Evolutionary conservation across 129 eudicot genomes (phyloP).

Genomic region (Tagetes patula): DNA sequence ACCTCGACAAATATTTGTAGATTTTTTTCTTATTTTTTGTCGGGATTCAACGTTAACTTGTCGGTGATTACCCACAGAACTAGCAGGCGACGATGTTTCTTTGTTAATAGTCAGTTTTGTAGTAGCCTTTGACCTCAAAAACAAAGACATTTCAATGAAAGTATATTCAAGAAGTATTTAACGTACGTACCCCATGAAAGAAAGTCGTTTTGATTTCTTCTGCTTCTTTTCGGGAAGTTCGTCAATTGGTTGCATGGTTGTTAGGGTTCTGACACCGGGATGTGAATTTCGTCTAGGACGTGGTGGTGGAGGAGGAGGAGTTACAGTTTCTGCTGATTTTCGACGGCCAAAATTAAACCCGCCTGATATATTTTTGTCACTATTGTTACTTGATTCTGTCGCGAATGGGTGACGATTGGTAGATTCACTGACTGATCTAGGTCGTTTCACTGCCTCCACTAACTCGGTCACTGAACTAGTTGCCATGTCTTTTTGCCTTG

Average conservation of each 20-base stretch:
- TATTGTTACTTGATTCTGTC: constrained; percentile 39
- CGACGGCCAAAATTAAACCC: constrained; percentile 37
- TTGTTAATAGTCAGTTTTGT: too few species aligned
- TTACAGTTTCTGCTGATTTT: constrained; percentile 42
- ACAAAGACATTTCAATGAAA: background rate
- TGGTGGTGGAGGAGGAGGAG: constrained; percentile 36
- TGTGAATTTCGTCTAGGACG: constrained; percentile 60
- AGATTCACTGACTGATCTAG: constrained; percentile 87
- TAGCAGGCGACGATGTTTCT: too few species aligned
- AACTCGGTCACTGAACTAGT: constrained; percentile 74
- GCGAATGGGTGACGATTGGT: constrained; percentile 52
- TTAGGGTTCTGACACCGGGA: constrained; percentile 53
- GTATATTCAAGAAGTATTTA: background rate
- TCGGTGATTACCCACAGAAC: too few species aligned
- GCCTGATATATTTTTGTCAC: constrained; percentile 21
- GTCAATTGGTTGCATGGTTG: constrained; percentile 59
- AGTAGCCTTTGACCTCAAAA: too few species aligned
- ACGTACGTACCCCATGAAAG: constrained; percentile 87
- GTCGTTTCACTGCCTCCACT: constrained; percentile 78
- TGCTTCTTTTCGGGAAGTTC: constrained; percentile 76
- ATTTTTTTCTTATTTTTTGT: too few species aligned
- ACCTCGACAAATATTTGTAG: too few species aligned
- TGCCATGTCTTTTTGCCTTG: constrained; percentile 93
- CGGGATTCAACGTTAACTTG: too few species aligned
- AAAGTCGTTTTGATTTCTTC: constrained; percentile 53